phyloP scores from a whole-genome alignment of 75 land plant genomes.

The Chamaecyparis obtusa region DNA sequence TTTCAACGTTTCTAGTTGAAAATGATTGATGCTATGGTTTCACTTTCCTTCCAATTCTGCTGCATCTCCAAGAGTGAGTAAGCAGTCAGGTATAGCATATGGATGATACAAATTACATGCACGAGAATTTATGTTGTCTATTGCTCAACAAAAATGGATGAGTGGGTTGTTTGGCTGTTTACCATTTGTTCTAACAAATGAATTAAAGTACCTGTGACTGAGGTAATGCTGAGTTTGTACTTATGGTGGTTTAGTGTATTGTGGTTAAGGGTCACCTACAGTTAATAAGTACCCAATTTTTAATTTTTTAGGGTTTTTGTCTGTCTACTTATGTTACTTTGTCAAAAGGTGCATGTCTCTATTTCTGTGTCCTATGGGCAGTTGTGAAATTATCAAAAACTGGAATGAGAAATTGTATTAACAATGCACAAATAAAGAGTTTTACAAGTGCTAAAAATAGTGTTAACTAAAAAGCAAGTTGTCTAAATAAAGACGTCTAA shows the following conservation, averaged over 20 bases:
- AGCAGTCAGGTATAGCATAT: not conserved
- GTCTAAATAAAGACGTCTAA: too few species aligned
- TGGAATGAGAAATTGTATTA: too few species aligned
- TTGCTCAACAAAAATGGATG: not conserved
- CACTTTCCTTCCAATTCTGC: not conserved
- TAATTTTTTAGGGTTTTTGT: not conserved
- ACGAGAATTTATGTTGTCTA: not conserved
- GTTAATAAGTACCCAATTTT: not conserved
- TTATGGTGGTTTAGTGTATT: not conserved
- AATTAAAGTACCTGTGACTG: not conserved
- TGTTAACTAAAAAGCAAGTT: too few species aligned
- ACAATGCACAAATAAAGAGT: too few species aligned
- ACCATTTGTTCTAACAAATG: not conserved
- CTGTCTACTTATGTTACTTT: not conserved
- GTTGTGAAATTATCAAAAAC: too few species aligned
- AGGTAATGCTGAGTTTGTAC: not conserved
- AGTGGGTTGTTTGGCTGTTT: not conserved
- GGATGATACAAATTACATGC: not conserved
- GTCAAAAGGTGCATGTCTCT: not conserved
- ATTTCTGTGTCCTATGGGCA: not conserved
- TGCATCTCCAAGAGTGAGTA: not conserved
- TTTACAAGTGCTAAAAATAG: too few species aligned
- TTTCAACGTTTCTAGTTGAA: not conserved
- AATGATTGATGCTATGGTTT: not conserved
- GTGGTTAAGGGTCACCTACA: not conserved